phyloP scores from a whole-genome alignment of 495 filamentous ascomycete species.

The Bathelium albidoporum region DNA sequence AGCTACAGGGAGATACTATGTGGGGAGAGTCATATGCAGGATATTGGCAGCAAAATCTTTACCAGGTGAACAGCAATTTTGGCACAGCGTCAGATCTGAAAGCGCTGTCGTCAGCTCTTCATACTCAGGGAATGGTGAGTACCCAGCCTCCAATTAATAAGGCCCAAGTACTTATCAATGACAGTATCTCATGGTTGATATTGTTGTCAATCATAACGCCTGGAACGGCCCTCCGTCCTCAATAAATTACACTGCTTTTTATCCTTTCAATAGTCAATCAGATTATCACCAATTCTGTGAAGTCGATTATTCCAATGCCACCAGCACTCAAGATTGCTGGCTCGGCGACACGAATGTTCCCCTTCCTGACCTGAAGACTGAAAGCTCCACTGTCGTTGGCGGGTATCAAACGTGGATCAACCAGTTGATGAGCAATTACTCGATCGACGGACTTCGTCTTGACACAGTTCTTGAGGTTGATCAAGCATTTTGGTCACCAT shows the following conservation, averaged over 20 bases:
- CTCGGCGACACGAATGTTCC: slow-evolving; percentile 50
- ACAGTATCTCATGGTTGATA: slow-evolving; percentile 22
- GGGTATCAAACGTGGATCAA: slow-evolving; percentile 58
- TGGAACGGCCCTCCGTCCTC: slow-evolving; percentile 40
- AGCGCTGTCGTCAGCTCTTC: slow-evolving; percentile 13
- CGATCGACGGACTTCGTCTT: slow-evolving; percentile 62
- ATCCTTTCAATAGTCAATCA: slow-evolving; percentile 50
- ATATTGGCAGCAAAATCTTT: slow-evolving; percentile 21
- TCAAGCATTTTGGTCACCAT: too few species aligned
- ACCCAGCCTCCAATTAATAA: too few species aligned
- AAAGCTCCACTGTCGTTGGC: slow-evolving; percentile 40
- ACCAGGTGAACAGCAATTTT: slow-evolving; percentile 16
- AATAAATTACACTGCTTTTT: slow-evolving; percentile 53
- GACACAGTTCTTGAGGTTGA: too few species aligned
- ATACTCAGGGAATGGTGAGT: slow-evolving; percentile 40
- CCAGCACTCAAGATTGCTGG: slow-evolving; percentile 46
- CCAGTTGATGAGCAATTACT: slow-evolving; percentile 54
- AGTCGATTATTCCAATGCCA: slow-evolving; percentile 53
- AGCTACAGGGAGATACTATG: slow-evolving; percentile 40
- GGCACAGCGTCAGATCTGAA: slow-evolving; percentile 19
- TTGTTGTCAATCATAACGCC: slow-evolving; percentile 20
- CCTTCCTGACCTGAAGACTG: slow-evolving; percentile 62
- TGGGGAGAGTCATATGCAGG: slow-evolving; percentile 16
- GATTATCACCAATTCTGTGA: slow-evolving; percentile 61
- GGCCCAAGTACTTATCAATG: neutral